Base-by-base conservation (phyloP, 129 eudicot species). In the Kitagawia praeruptora region DNA sequence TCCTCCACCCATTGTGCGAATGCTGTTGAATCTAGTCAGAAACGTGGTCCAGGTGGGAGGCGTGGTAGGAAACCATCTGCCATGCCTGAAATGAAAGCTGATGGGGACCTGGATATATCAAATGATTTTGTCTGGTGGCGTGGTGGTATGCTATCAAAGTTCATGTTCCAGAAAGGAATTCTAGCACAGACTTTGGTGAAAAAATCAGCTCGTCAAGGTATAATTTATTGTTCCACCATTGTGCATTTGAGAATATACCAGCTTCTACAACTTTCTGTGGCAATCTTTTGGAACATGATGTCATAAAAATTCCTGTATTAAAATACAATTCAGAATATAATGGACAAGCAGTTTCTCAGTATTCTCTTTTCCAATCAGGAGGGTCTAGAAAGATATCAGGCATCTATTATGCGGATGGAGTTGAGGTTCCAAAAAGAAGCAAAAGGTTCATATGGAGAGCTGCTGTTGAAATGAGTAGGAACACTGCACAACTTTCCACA, bases 371-470 rank as follows among this genome's bases (percentile, higher is more conserved):
- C 39, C 4, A 75, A 28, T 79, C 83, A 96, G 99, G 99, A 87
- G 99, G 98, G 81, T 81, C 83, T 67, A 84, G 83, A 73, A 92
- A 82, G 83, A 80, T 96, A 85, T 81, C 86, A 12, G 88, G 97
- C 21, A 83, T 92, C 74, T 84, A 81, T 73, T 92, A 96, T 83
- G 84, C 84, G 74, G 99, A 92, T 41, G 97, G 92, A 80, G 82
- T 86, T 78, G 95, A 88, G 79, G 82, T 88, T 80, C 91, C 96
- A 42, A 90, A 87, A 88, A 89, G 89, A 87, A 96, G 93, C 93
- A 82, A 91, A 53, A 96, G 87, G 82, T 85, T 89, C 69, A 61
- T 91, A 18, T 96, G 99, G 99, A 87, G 98, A 82, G 93, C 98
- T 75, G 97, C 97, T 40, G 95, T 92, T 71, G 98, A 92, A 76